Conservation (phyloP, 1,284 basidiomycete genomes). For the Kwoniella shivajii region DNA sequence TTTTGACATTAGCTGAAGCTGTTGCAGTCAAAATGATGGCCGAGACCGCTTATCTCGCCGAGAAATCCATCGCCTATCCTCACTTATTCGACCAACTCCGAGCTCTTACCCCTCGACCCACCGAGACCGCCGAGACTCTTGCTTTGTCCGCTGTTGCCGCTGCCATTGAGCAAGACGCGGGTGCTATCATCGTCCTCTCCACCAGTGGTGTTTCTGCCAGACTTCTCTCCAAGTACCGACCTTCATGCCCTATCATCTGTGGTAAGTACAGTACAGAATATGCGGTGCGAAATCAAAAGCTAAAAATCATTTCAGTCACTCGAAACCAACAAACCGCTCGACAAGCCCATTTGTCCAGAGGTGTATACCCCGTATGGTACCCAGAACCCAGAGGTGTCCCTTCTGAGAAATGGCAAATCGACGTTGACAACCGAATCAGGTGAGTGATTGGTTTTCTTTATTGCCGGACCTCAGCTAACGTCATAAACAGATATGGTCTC, state of each 20-base stretch:
- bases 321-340: constrained; percentile 94
- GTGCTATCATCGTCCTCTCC: constrained; percentile 93
- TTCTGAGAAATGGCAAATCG: constrained; percentile 93
- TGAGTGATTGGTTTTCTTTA: no score
- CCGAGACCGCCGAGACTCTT: constrained; percentile 89
- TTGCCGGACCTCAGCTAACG: no score
- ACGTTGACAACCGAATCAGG: constrained; percentile 65
- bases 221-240: constrained; percentile 95
- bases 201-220: constrained; percentile 97
- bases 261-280: no score
- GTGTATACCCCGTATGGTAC: constrained; percentile 95
- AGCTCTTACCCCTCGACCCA: constrained; percentile 75
- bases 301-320: no score
- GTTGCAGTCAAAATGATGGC: constrained; percentile 91
- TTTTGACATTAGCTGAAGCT: not conserved
- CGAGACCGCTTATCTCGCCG: constrained; percentile 92
- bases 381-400: constrained; percentile 85
- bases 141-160: constrained; percentile 92
- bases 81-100: constrained; percentile 88
- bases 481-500: constrained; percentile 86
- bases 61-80: constrained; percentile 89
- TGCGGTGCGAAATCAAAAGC: no score
- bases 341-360: constrained; percentile 95
- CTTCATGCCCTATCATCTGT: constrained; percentile 89
- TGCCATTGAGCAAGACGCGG: constrained; percentile 88